Base-by-base conservation (phyloP, 768 basidiomycete genomes). In the Lyophyllum shimeji region DNA sequence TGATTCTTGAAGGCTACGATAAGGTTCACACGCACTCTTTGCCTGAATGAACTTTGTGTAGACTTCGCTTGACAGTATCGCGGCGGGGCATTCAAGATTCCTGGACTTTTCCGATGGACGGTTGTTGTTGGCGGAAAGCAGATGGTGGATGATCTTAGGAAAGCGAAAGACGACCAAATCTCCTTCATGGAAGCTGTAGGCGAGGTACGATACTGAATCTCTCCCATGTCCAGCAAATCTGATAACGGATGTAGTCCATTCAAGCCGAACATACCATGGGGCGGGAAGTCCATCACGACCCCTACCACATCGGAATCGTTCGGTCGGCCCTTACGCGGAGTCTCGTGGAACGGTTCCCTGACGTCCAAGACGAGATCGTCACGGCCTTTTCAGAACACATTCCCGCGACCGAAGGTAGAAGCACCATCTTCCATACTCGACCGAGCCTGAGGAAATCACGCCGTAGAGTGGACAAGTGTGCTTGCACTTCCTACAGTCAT, bases 321-420 rank as follows among this genome's bases (percentile, higher is more conserved):
- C 69, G 67, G 3, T 63, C 65, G 0, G 57, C 64, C 12, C 58
- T 77, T 39, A 76, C 75, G 7, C 65, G 79, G 7, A 76, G 74
- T 46, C 66, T 82, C 6, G 71, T 65, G 0, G 53, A 50, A 2
- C 57, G 75, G 3, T 76, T 76, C 55, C 68, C 73, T 0, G 71
- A 73, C 17, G 62, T 85, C 13, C 71, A 68, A 8, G 74, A 80
- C 20, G 84, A 86, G 56, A 66, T 82, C 23, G 43, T 62, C 1
- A 50, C 64, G 0, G 69, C 82, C 1, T 77, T 82, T 50, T 59
- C 65, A 2, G 77, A 77, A 0, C 60, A 68, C 31, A 67, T 84
- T 15, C 69, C 70, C 33, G 40, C 53, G 5, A 61, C 61, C 3
- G 60, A 72, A 52, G 73, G 71, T 72, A 42, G 15, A 48, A 8